phyloP scores from a whole-genome alignment of 2,329 filamentous ascomycete genomes.

The Rhynchosporium graminicola region DNA sequence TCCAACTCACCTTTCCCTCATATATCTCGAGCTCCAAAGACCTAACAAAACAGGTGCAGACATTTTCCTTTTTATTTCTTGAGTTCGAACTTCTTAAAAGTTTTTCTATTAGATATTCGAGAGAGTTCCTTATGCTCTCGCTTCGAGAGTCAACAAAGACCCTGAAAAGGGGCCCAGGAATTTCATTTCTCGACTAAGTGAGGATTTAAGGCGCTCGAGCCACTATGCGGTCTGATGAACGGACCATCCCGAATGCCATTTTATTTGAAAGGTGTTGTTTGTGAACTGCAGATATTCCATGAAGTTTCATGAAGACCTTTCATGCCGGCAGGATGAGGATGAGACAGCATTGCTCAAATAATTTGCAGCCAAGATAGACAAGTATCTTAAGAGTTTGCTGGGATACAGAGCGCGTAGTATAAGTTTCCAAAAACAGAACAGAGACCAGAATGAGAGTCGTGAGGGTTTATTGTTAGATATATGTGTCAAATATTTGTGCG shows the following conservation, averaged over 20 bases:
- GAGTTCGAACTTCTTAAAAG: neutral
- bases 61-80: neutral
- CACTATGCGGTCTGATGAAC: neutral
- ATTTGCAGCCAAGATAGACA: too few relatives aligned
- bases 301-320: too few relatives aligned
- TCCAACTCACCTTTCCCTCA: neutral
- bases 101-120: neutral
- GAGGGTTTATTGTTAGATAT: too few relatives aligned
- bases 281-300: neutral
- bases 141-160: constrained; percentile 7
- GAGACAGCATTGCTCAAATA: neutral
- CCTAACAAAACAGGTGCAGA: neutral
- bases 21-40: neutral
- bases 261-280: too few relatives aligned
- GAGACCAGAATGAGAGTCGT: too few relatives aligned
- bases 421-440: too few relatives aligned
- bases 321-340: neutral
- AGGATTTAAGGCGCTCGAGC: neutral
- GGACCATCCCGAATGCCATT: neutral
- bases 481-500: too few relatives aligned
- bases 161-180: neutral
- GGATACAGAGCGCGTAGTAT: too few relatives aligned
- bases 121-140: neutral
- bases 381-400: too few relatives aligned
- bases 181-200: neutral